Evolutionary conservation across 2,329 filamentous ascomycete species (phyloP), one percentile per base, ranked within the genome.

Genomic region (Calycina herbarum): DNA sequence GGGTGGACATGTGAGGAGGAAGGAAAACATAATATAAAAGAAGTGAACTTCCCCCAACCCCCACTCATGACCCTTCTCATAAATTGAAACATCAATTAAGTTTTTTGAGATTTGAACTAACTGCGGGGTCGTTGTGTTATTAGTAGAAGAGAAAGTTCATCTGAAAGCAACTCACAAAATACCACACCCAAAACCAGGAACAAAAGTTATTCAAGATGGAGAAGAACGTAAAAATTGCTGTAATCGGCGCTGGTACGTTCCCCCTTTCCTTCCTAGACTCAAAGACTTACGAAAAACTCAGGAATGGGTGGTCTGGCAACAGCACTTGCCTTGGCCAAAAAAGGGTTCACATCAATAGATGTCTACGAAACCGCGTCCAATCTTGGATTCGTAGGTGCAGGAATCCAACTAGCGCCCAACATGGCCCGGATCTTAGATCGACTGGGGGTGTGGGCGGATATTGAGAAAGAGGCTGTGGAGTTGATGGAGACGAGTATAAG

Each of bases 401-500:
- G 92, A 5, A 94, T 95, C 70, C 92, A 96, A 76, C 82, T 94
- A 65, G 90, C 92, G 0, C 92, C 92, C 0, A 96, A 95, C 70
- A 90, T 94, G 84, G 88, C 89, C 3, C 85, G 90, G 1, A 90
- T 95, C 8, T 82, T 95, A 13, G 88, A 92, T 73, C 81, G 83
- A 15, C 79, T 94, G 48, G 91, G 89, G 10, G 89, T 90, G 66
- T 94, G 91, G 91, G 78, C 83, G 20, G 81, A 83, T 17, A 92
- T 95, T 68, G 86, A 86, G 68, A 83, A 81, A 45, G 90, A 93
- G 75, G 89, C 90, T 2, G 91, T 91, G 0, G 84, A 89, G 66
- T 83, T 93, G 66, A 83, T 83, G 66, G 87, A 88, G 65, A 92
- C 90, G 1, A 92, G 88, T 73, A 93, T 94, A 63, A 82, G 90